Percentiles rank a stretch among this genome's conserved stretches.
These are phyloP conservation scores for Chaetoceros tenuissimus DNA, from an alignment of 108 stramenopile genomes.

Conservation along the genomic window DNA sequence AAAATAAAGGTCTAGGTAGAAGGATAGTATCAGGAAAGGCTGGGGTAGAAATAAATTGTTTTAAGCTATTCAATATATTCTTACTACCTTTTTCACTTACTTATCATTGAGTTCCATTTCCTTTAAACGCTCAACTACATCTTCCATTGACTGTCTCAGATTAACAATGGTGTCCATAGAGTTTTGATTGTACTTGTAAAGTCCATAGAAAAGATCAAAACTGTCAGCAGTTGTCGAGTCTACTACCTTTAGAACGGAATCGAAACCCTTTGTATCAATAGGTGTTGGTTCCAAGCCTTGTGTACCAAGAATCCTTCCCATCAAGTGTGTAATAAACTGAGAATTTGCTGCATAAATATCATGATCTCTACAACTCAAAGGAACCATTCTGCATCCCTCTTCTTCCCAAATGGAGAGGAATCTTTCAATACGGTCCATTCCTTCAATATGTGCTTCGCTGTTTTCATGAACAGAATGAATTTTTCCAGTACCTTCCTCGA, in stretches of 20 bases:
- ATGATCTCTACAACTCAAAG: constrained; percentile 91
- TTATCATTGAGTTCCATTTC: constrained; percentile 44
- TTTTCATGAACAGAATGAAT: constrained; percentile 56
- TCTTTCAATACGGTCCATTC: constrained; percentile 82
- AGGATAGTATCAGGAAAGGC: too few relatives aligned
- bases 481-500: constrained; percentile 9
- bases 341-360: constrained; percentile 95
- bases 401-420: constrained; percentile 96
- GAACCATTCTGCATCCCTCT: constrained; percentile 98
- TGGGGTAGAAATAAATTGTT: too few relatives aligned
- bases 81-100: too few relatives aligned
- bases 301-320: constrained; percentile 93
- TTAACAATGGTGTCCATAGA: constrained; percentile 46
- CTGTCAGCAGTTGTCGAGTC: constrained; percentile 92
- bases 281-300: constrained; percentile 71
- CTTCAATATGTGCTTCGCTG: constrained; percentile 50
- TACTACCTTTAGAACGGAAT: constrained; percentile 85
- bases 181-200: constrained; percentile 92
- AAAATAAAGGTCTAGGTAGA: too few relatives aligned
- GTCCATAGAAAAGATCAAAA: constrained; percentile 96
- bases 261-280: constrained; percentile 96
- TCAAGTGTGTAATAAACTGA: constrained; percentile 98
- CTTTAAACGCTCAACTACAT: constrained; percentile 44
- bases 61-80: too few relatives aligned
- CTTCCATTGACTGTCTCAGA: constrained; percentile 47